phyloP scores from a whole-genome alignment of 331 rosid genomes.

The Malus hybrid region DNA sequence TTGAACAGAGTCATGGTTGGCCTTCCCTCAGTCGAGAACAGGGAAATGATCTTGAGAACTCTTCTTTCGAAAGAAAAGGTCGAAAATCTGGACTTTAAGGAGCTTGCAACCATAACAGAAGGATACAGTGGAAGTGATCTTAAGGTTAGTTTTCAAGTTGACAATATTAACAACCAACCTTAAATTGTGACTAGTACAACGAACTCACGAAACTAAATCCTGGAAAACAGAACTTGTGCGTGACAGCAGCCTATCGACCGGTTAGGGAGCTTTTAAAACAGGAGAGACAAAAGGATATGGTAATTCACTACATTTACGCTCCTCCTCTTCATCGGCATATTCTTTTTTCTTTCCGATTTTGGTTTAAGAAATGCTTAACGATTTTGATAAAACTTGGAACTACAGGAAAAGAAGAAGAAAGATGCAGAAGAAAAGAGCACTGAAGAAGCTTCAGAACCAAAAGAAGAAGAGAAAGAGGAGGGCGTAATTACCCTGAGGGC shows the following conservation, averaged over 20 bases:
- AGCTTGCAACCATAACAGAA: conserved; percentile 74
- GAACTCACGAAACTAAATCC: conserved; percentile 14
- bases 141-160: conserved; percentile 42
- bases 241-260: conserved; percentile 85
- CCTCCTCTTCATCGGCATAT: background rate
- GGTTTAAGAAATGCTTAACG: background rate
- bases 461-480: conserved; percentile 52
- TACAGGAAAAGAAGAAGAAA: conserved; percentile 60
- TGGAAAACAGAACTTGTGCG: conserved; percentile 71
- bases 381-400: background rate
- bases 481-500: conserved; percentile 50
- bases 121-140: conserved; percentile 93
- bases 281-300: conserved; percentile 69
- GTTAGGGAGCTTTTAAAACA: conserved; percentile 77
- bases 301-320: conserved; percentile 16
- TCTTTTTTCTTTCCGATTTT: background rate
- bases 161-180: background rate
- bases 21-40: conserved; percentile 73
- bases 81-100: conserved; percentile 69
- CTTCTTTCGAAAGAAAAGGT: conserved; percentile 71
- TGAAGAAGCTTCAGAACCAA: conserved; percentile 35
- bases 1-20: conserved; percentile 78
- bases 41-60: conserved; percentile 81
- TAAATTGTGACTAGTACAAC: background rate
- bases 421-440: conserved; percentile 40